Base-by-base conservation (phyloP, 208 protist genomes). In the Blechomonas ayalai region DNA sequence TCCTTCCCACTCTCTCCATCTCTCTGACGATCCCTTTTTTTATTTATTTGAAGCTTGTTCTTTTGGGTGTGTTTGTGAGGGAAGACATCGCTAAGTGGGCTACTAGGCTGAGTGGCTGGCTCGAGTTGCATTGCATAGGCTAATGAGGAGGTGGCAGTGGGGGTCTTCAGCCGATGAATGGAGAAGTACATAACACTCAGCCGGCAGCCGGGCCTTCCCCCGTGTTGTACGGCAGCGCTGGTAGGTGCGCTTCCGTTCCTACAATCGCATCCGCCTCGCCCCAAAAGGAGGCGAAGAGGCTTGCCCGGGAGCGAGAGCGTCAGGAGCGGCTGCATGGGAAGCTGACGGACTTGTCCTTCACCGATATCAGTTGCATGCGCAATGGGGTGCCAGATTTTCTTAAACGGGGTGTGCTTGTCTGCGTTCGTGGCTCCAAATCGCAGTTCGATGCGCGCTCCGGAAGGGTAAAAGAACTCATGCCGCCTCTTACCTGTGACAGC, bases 401-500 rank as follows among this genome's bases (percentile, higher is more conserved):
- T 16, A 42, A 67, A 32, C 52, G 55, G 10, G 48, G 74, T 18
- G 54, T 70, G 4, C 42, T 93, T 10, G 44, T 78, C 15, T 80
- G 73, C 48, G 70, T 86, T 29, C 50, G 63, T n/a, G 85, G 81
- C 19, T 78, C 73, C 4, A 63, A 71, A 37, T 93, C 85, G 3
- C 85, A 93, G 65, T 93, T 93, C 55, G 62, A 87, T 55, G 70
- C 78, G 1, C 69, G 69, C 4, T 38, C 52, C 0, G 77, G 74
- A 2, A 57, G 51, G 28, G 58, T 74, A 52, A 73, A 63, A 23
- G 51, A 34, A 19, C 31, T 86, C 18, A 51, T 93, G 10, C 85
- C 85, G 26, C 78, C 81, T 1, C 54, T 83, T 27, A 90, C 85
- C 0, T 36, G 54, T 52, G 85, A 93, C 45, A 90, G 85, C 59